A percentile compares a stretch with the other conserved stretches of the same genome.
Evolutionary conservation across 164 flowering plant species (phyloP).

Genomic region (Protea cynaroides): DNA sequence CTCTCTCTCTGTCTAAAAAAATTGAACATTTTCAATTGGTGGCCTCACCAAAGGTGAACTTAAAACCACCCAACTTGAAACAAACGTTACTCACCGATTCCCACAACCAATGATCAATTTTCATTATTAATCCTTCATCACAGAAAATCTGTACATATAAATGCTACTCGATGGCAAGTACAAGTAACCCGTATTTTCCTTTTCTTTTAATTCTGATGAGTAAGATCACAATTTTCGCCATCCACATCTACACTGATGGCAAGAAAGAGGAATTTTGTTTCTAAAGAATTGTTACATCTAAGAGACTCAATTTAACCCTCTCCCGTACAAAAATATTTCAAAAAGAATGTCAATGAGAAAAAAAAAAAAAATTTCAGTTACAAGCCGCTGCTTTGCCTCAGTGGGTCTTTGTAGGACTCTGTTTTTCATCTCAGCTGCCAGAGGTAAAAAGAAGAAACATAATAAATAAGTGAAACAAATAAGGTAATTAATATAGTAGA

Average conservation of each 20-base stretch:
- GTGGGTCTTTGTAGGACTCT: neutral
- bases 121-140: no score
- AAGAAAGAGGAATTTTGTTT: neutral
- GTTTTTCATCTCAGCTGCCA: neutral
- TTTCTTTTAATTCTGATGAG: neutral
- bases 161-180: no score
- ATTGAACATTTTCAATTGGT: no score
- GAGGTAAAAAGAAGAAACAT: neutral
- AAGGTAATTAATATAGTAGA: no score
- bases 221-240: neutral
- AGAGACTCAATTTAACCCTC: slow-evolving; percentile 3
- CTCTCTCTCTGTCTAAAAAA: no score
- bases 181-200: neutral
- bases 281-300: neutral
- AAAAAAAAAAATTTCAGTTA: neutral
- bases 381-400: neutral
- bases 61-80: no score
- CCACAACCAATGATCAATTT: no score
- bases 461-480: no score
- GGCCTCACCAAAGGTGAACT: no score
- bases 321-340: neutral
- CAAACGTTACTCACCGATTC: no score
- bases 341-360: neutral
- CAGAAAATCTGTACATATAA: no score
- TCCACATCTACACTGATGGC: neutral